Conservation (phyloP, 179 eudicot genomes). For the Camellia oleifera region DNA sequence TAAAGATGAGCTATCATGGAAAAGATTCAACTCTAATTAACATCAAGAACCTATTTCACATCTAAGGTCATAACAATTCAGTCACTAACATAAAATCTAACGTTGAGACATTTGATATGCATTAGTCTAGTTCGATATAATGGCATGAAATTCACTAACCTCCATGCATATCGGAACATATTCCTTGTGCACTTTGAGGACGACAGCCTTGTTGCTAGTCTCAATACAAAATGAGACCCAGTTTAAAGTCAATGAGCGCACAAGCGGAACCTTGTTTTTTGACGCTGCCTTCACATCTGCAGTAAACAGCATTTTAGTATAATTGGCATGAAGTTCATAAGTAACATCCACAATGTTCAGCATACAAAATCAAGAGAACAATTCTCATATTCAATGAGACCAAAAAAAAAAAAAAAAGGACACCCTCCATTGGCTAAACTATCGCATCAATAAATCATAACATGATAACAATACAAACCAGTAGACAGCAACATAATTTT, state of each 20-base stretch:
- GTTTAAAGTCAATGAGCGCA: constrained; percentile 74
- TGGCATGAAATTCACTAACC: constrained; percentile 47
- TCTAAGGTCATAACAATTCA: background rate
- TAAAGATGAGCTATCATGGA: background rate
- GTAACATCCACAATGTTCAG: background rate
- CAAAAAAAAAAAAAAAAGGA: background rate
- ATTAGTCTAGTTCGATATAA: too few species aligned
- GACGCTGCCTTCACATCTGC: constrained; percentile 82
- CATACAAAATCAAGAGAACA: background rate
- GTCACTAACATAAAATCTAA: background rate
- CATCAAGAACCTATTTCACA: background rate
- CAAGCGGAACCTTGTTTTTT: constrained; percentile 94
- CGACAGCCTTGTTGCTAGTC: constrained; percentile 72
- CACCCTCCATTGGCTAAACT: background rate
- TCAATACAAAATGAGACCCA: constrained; percentile 92
- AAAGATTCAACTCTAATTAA: background rate
- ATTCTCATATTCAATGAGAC: background rate
- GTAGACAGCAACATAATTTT: too few species aligned
- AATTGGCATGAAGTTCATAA: background rate
- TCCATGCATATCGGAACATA: constrained; percentile 97
- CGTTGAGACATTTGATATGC: too few species aligned
- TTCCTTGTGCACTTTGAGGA: constrained; percentile 88
- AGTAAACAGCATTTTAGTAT: constrained; percentile 17
- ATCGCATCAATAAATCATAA: background rate
- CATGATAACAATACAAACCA: background rate